Conservation (phyloP, 176 grass and related monocot genomes). For the Zoysia pacifica region DNA sequence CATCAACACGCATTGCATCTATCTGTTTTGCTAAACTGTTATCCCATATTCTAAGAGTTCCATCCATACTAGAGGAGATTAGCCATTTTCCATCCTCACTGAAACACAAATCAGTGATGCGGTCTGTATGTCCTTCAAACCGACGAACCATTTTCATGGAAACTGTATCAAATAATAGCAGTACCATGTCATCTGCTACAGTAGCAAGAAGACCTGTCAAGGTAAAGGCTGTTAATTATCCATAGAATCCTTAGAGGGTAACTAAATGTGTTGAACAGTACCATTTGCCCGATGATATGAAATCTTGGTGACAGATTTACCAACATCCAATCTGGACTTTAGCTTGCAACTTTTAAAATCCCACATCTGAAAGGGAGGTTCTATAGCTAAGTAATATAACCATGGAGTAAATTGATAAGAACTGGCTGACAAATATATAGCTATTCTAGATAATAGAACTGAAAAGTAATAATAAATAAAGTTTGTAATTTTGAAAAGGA, state of each 20-base stretch:
- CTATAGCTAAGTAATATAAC: slow-evolving; percentile 23
- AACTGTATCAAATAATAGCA: slow-evolving; percentile 71
- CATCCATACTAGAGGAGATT: slow-evolving; percentile 93
- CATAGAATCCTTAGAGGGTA: slow-evolving; percentile 9
- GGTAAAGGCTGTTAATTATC: slow-evolving; percentile 45
- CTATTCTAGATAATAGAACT: slow-evolving; percentile 27
- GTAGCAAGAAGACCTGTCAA: slow-evolving; percentile 82
- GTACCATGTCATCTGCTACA: slow-evolving; percentile 76
- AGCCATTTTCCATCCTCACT: slow-evolving; percentile 99
- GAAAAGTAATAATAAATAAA: slow-evolving; percentile 24
- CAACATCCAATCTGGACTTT: slow-evolving; percentile 74
- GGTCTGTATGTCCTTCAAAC: slow-evolving; percentile 89
- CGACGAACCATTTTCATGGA: slow-evolving; percentile 78
- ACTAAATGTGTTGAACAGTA: slow-evolving; percentile 42
- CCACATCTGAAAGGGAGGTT: slow-evolving; percentile 67
- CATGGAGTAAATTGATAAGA: not conserved
- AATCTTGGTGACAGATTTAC: slow-evolving; percentile 75
- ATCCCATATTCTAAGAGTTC: slow-evolving; percentile 94
- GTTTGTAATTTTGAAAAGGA: not conserved
- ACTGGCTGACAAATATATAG: not conserved
- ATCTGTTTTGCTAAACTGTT: slow-evolving; percentile 93
- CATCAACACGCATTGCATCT: slow-evolving; percentile 85
- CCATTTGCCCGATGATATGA: slow-evolving; percentile 89
- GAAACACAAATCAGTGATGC: slow-evolving; percentile 86
- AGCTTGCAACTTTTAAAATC: slow-evolving; percentile 75